Percentiles rank a stretch among this genome's conserved stretches.
Conservation (phyloP, 2,329 filamentous ascomycete genomes). For the Talaromyces rugulosus region DNA sequence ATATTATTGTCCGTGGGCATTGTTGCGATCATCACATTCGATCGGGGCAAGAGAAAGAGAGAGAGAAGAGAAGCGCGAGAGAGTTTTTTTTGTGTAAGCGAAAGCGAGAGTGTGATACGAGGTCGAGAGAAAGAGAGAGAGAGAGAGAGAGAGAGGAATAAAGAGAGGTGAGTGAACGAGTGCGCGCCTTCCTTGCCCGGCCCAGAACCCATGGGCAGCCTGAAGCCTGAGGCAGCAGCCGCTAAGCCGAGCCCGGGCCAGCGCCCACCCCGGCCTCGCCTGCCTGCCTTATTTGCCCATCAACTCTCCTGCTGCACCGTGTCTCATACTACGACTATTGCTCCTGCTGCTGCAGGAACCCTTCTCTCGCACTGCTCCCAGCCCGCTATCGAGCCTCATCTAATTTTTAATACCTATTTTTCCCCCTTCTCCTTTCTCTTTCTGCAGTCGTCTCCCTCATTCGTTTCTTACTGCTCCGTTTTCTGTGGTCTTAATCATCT, state of each 20-base stretch:
- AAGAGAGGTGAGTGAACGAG: neutral
- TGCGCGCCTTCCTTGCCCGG: neutral
- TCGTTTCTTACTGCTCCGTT: slow-evolving; percentile 9
- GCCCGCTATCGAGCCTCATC: slow-evolving; percentile 1
- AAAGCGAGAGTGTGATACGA: neutral
- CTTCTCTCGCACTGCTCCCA: neutral
- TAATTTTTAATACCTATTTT: slow-evolving; percentile 17
- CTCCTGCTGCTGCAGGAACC: slow-evolving; percentile 1
- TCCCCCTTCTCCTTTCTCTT: slow-evolving; percentile 5
- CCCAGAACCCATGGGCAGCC: neutral
- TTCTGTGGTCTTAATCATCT: slow-evolving; percentile 9
- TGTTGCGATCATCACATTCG: neutral
- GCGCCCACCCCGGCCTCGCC: neutral
- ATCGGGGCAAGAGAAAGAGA: neutral
- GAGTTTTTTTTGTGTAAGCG: neutral
- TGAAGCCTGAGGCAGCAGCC: neutral
- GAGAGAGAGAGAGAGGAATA: neutral
- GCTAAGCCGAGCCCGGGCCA: neutral
- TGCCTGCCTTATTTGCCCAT: slow-evolving; percentile 1
- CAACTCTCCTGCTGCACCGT: neutral
- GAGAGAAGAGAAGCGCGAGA: neutral
- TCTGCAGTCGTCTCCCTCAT: slow-evolving; percentile 11
- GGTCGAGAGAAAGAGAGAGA: neutral
- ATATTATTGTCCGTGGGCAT: neutral
- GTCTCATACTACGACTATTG: neutral